Percentiles rank a stretch among this genome's conserved stretches.
Conservation (phyloP, 164 flowering plant species). For the Aristolochia contorta region DNA sequence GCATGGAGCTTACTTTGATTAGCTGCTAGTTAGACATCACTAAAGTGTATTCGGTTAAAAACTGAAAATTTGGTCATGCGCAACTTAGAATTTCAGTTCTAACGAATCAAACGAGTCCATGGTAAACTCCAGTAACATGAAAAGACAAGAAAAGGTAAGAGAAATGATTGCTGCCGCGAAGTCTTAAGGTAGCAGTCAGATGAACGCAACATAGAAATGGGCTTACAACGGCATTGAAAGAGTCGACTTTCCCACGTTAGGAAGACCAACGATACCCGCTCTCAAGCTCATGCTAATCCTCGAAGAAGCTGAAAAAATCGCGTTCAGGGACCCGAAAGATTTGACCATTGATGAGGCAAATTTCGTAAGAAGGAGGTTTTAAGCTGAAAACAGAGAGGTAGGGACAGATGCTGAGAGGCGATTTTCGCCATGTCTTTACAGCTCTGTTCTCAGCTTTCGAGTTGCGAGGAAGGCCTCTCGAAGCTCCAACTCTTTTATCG, state of each 20-base stretch:
- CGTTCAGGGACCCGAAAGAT: conserved; percentile 3
- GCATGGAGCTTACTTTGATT: too few species aligned
- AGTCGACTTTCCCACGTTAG: conserved; percentile 96
- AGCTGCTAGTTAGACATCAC: too few species aligned
- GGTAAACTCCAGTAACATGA: not conserved
- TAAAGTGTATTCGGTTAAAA: too few species aligned
- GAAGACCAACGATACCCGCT: conserved; percentile 98
- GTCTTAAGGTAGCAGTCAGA: not conserved
- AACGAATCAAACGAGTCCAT: not conserved
- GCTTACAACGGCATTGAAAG: conserved; percentile 96
- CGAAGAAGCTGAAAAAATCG: conserved; percentile 28
- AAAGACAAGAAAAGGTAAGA: not conserved
- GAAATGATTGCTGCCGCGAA: not conserved
- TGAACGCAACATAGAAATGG: not conserved
- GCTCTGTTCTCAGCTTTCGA: not conserved
- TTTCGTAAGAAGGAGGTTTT: conserved; percentile 6
- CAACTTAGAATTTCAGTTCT: not conserved
- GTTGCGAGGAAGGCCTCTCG: not conserved
- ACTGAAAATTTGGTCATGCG: not conserved
- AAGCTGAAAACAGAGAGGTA: conserved; percentile 11
- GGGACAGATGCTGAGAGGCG: conserved; percentile 16
- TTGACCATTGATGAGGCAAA: conserved; percentile 4
- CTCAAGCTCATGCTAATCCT: conserved; percentile 81
- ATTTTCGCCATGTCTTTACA: conserved; percentile 22
- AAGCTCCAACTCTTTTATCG: not conserved